These are phyloP conservation scores for Pythium apleroticum DNA, from an alignment of 352 stramenopile species.

Conservation along the genomic window DNA sequence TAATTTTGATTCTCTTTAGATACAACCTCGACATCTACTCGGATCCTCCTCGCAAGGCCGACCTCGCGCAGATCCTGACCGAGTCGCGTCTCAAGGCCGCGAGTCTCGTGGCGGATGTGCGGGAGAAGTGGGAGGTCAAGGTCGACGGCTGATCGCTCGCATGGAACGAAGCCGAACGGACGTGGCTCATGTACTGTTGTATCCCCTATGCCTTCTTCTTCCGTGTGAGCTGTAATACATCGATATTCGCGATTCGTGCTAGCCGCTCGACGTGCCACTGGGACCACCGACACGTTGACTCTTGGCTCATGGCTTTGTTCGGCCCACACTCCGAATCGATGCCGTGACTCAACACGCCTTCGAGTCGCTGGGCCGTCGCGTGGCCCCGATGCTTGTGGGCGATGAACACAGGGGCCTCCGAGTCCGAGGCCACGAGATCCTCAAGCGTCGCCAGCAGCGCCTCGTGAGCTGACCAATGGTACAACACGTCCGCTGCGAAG, in stretches of 20 bases:
- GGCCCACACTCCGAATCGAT: not conserved
- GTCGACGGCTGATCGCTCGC: conserved; percentile 11
- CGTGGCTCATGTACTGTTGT: not conserved
- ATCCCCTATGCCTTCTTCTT: not conserved
- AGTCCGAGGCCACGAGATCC: not conserved
- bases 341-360: conserved; percentile 27
- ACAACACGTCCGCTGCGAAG: conserved; percentile 61
- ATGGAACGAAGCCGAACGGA: not conserved
- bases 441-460: conserved; percentile 40
- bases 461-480: conserved; percentile 57
- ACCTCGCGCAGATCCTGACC: conserved; percentile 20
- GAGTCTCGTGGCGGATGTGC: conserved; percentile 24
- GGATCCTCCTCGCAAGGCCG: conserved; percentile 26
- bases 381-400: conserved; percentile 56
- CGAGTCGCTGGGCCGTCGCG: conserved; percentile 28
- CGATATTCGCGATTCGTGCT: conserved; percentile 21
- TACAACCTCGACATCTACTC: conserved; percentile 31
- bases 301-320: not conserved
- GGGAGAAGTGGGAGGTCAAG: conserved; percentile 25
- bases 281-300: conserved; percentile 27
- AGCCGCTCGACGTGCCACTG: conserved; percentile 28
- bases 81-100: conserved; percentile 27
- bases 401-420: conserved; percentile 29
- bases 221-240: conserved; percentile 31
- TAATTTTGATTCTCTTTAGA: conserved; percentile 14